Base-by-base conservation (phyloP, 2,329 filamentous ascomycete genomes). In the Stachybotrys chartarum region DNA sequence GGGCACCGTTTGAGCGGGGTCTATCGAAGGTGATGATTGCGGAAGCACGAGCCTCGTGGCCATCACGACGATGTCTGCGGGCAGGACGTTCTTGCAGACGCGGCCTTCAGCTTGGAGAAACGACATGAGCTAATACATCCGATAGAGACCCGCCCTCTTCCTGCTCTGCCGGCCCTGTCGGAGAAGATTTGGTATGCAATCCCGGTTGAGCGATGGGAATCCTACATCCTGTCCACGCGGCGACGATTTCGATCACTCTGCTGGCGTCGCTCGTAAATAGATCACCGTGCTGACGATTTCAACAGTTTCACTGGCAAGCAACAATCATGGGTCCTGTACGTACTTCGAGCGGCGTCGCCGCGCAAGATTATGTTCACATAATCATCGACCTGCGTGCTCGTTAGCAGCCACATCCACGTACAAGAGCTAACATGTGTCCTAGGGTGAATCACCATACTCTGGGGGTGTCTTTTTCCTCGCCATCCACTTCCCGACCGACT, bases 401-500 rank as follows among this genome's bases (percentile, higher is more conserved):
- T 14, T 14, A 42, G 3, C 14, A 42, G 35, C 2, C 35, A 42
- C 3, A 42, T 14, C 10, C 5, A 42, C 35, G 10, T 42, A 10
- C 10, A 42, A 42, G 14, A 42, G 58, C 71, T 76, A 63, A 72
- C 62, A 30, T 47, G 53, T 31, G 8, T 14, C 10, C 2, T 42
- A 95, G 91, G 83, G 88, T 74, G 94, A 97, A 76, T 97, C 91
- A 70, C 94, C 94, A 74, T 99, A 97, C 82, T 91, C 92, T 52
- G 92, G 93, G 73, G 94, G 94, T 70, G 93, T 99, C 66, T 99
- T 99, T 84, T 99, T 99, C 86, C 85, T 99, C 64, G 87, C 89
- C 66, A 99, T 99, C 72, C 91, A 97, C 79, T 97, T 99, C 83
- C 94, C 94, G 65, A 99, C 94, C 82, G 94, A 99, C 82, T 99